Evolutionary conservation across 257 asterid species (phyloP), one percentile per base, ranked within the genome.

Genomic region (Lycium ferocissimum): DNA sequence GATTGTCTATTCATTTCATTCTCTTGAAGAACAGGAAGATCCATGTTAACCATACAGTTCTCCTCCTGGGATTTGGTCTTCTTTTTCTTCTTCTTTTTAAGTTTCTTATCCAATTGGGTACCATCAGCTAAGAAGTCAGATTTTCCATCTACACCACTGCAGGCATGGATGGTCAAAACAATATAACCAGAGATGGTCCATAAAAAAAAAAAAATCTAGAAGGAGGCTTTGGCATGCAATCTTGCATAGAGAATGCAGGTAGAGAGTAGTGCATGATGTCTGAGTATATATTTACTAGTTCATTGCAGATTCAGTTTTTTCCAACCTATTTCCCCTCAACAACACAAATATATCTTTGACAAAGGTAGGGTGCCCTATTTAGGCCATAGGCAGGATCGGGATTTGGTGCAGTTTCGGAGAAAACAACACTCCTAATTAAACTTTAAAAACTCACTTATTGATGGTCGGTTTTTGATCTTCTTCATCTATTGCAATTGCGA

Each of bases 41-140:
- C 84, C 66, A 33, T 56, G 79, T 85, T 81, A 38, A 40, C 56
- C 82, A 65, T 66, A 51, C 76, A 85, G 49, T 83, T 26, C 33
- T 26, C 86, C 26, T 66, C 87, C 62, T 18, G 85, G 37, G 89
- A 67, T 88, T 91, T 85, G 49, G 14, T 75, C 75, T 87, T 85
- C 87, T 88, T 92, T 90, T 89, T 91, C 84, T 89, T 94, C 86
- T 37, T 89, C 86, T 88, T 92, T 84, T 91, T 90, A 62, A 38
- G 76, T 62, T 90, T 92, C 88, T 86, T 90, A 87, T 87, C 88
- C 38, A 76, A 81, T 73, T 86, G 91, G 83, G 58, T 53, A 72
- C 84, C 91, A 78, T 87, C 90, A 85, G 87, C 84, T 40, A 83
- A 79, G 49, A 82, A 59, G 79, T 85, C 90, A 65, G 86, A 56